Base-by-base conservation (phyloP, 306 rosid genomes). In the Datisca glomerata region DNA sequence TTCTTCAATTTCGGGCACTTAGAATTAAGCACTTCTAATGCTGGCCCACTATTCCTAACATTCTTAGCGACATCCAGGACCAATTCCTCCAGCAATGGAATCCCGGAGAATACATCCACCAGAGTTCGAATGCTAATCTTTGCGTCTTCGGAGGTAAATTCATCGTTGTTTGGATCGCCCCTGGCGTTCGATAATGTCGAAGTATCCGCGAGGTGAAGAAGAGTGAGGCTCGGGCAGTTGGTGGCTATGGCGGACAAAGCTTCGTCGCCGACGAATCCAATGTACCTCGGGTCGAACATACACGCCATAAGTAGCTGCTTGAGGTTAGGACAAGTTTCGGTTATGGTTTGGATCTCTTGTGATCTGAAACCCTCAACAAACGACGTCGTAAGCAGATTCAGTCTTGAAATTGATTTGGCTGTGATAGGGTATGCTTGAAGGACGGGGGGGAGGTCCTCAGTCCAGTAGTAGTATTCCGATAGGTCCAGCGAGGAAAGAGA, bases 391-490 rank as follows among this genome's bases (percentile, higher is more conserved):
- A 89, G 40, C 14, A 84, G 82, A 41, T 89, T 60, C 15, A 89
- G 61, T 51, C 65, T 74, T 8, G 78, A 67, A 21, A 89, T 73
- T 8, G 84, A 74, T 1, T 60, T 56, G 2, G 95, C 77, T 5
- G 71, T 39, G n/a, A n/a, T 9, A 1, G 69, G 75, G 18, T 72
- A 59, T 0, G 70, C 72, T 4, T 55, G 12, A 1, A 89, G 67
- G 31, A 78, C 79, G 8, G 95, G 91, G 4, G 86, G 79, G 47
- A 89, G 73, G 33, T 89, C 95, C 43, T 89, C 95, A 9, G 89
- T 72, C 79, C 86, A 80, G 79, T 79, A 83, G 61, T 84, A 89
- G 73, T 80, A 89, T 37, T 78, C 57, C 11, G 98, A 84, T 10
- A 84, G 60, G 67, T 89, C 95, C 33, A 89, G 68, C 7, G 87